phyloP scores from a whole-genome alignment of 129 eudicot species.

The Rutidosis leptorrhynchoides region DNA sequence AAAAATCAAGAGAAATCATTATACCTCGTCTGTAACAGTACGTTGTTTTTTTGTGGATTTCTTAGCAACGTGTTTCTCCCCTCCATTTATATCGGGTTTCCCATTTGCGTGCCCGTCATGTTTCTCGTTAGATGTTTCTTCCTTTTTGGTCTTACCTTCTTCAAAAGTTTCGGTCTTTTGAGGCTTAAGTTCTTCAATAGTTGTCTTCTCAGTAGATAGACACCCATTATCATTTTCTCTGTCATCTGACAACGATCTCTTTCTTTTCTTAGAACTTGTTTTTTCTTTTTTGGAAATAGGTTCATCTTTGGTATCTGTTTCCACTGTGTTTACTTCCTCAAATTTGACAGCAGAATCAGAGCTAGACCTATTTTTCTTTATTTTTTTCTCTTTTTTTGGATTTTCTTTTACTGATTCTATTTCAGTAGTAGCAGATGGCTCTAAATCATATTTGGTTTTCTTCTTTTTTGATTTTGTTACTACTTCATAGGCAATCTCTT shows the following conservation, averaged over 20 bases:
- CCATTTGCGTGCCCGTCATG: slow-evolving; percentile 30
- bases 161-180: slow-evolving; percentile 41
- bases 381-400: slow-evolving; percentile 24
- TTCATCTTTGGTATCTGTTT: slow-evolving; percentile 25
- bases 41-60: slow-evolving; percentile 42
- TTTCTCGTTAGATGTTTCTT: slow-evolving; percentile 22
- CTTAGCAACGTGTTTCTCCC: slow-evolving; percentile 28
- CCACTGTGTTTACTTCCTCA: slow-evolving; percentile 11
- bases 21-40: slow-evolving; percentile 63
- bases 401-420: slow-evolving; percentile 17
- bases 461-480: slow-evolving; percentile 34
- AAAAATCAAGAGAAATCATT: background rate
- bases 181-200: slow-evolving; percentile 45
- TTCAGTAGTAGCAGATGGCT: slow-evolving; percentile 11
- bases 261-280: slow-evolving; percentile 57
- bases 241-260: slow-evolving; percentile 40
- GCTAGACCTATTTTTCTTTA: slow-evolving; percentile 37
- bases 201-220: slow-evolving; percentile 25
- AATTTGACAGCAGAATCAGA: slow-evolving; percentile 12
- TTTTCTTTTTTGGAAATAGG: slow-evolving; percentile 31
- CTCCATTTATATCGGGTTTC: slow-evolving; percentile 35
- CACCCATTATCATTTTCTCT: slow-evolving; percentile 19
- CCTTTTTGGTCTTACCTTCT: slow-evolving; percentile 34
- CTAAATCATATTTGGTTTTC: slow-evolving; percentile 29
- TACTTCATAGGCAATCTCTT: slow-evolving; percentile 25